Evolutionary conservation across 208 protist genomes (phyloP), one percentile per base, ranked within the genome.

Genomic region (Acanthamoeba triangularis): DNA sequence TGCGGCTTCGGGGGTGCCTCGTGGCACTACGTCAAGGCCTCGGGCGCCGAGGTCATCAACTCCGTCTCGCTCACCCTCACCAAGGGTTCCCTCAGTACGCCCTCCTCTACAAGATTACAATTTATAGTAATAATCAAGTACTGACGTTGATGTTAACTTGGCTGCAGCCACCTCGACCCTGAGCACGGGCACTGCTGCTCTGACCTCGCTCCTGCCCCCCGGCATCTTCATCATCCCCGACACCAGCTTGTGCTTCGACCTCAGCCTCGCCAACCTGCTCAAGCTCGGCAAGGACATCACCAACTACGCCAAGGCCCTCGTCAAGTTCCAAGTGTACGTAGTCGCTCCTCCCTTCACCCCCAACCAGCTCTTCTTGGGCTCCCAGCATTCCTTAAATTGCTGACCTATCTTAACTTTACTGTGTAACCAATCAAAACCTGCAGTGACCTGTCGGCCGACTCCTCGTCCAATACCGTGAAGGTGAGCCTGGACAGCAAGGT

Each of bases 181-280:
- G 4, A 47, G 41, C 41, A 13, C 41, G 41, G 41, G 41, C 6
- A 47, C 41, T 47, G 41, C 41, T 0, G 41, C 41, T 47, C 61
- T 67, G 3, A 67, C 28, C 16, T 2, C 6, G 0, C 28, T 67
- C 61, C 25, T 67, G 18, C 61, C 61, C 18, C 61, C 61, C 25
- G 61, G 61, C 61, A 10, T 67, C 61, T 67, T 67, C 61, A 35
- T 67, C 61, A 67, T 67, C 61, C 61, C 61, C 61, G 61, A 67
- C 61, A 33, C 28, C 61, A 14, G 25, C 18, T 14, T 30, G 23
- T 67, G 61, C 61, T 0, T 8, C 61, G 28, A 67, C 61, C 61
- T 67, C 61, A 67, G 25, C 61, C 61, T 67, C 61, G 61, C 16
- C 23, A 30, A 25, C 61, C 10, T 67, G 18, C 18, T 67, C 61